Evolutionary conservation across 768 basidiomycete genomes (phyloP), one percentile per base, ranked within the genome.

Genomic region (Tylopilus vinaceipallidus): DNA sequence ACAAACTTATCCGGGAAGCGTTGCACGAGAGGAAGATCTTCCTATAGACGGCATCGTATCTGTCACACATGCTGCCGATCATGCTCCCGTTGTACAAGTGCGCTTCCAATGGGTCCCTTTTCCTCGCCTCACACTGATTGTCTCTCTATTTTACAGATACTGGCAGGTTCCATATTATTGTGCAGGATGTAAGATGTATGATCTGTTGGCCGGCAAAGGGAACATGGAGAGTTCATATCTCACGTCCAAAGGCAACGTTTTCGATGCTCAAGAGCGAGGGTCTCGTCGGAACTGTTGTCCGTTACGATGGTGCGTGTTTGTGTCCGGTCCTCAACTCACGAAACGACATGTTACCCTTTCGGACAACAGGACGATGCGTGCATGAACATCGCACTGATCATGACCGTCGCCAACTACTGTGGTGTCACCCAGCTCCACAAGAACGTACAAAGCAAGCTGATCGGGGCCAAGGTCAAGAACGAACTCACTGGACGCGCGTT

Each of bases 161-260:
- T 98, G 95, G 94, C 94, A 98, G 62, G 79, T 98, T 13, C 95
- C 95, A 0, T 99, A 98, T 71, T 98, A 97, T 69, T 93, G 82
- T 75, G 84, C 83, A 3, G 95, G 95, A 4, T 94, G 90, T 74
- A 98, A 98, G 73, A 73, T 98, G 75, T 99, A 99, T 72, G 95
- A 99, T 65, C 34, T 97, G 27, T 75, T 99, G 17, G 95, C 95
- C 8, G 95, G 95, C 0, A 88, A 88, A 67, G 91, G 97, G 68
- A 98, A 98, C 67, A 97, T 97, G 92, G 92, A 94, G 69, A 77
- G 81, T 2, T 92, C 92, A 7, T 98, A 98, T 69, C 75, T 97
- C 56, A 95, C 98, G 91, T 88, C 85, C 63, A 92, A 88, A 63
- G 89, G 90, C 11, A 92, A 83, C 88, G 0, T 99, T 98, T 75